Percentiles rank a stretch among this genome's conserved stretches.
Conservation (phyloP, 2,329 filamentous ascomycete species). For the Ophiocordyceps sinensis region DNA sequence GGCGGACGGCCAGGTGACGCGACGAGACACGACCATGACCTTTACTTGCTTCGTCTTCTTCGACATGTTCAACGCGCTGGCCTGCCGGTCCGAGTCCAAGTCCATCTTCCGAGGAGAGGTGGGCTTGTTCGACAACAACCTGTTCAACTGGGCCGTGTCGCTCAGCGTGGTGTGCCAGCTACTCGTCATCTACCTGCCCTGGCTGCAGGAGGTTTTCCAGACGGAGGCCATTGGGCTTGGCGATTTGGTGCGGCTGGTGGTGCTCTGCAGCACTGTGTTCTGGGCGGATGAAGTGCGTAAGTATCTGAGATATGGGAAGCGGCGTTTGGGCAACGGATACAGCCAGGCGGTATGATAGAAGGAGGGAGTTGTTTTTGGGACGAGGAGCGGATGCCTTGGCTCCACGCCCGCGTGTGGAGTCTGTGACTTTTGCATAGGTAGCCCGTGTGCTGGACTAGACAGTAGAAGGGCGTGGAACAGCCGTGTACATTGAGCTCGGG, state of each 20-base stretch:
- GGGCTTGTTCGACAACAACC: slow-evolving; percentile 67
- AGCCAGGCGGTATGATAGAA: slow-evolving; percentile 44
- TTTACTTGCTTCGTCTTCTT: slow-evolving; percentile 98
- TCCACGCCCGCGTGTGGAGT: background rate
- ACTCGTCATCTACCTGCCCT: slow-evolving; percentile 87
- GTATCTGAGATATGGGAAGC: slow-evolving; percentile 49
- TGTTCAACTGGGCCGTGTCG: slow-evolving; percentile 93
- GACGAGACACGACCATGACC: slow-evolving; percentile 96
- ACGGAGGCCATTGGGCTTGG: slow-evolving; percentile 67
- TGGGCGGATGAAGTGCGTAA: slow-evolving; percentile 91
- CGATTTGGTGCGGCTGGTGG: slow-evolving; percentile 59
- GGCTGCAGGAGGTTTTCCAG: slow-evolving; percentile 88
- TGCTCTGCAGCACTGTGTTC: slow-evolving; percentile 79
- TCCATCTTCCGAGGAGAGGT: slow-evolving; percentile 79
- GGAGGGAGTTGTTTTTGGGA: background rate
- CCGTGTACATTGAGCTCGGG: background rate
- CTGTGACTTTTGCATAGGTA: background rate
- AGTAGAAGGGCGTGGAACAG: background rate
- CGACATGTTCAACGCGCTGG: slow-evolving; percentile 98
- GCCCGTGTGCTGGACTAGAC: background rate
- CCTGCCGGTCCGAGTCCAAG: slow-evolving; percentile 83
- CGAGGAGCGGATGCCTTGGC: background rate
- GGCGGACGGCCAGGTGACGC: slow-evolving; percentile 66
- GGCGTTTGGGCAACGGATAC: slow-evolving; percentile 44
- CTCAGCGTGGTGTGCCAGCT: slow-evolving; percentile 75